Evolutionary conservation across 768 basidiomycete species (phyloP).

Genomic region (Udeniomyces megalosporus): DNA sequence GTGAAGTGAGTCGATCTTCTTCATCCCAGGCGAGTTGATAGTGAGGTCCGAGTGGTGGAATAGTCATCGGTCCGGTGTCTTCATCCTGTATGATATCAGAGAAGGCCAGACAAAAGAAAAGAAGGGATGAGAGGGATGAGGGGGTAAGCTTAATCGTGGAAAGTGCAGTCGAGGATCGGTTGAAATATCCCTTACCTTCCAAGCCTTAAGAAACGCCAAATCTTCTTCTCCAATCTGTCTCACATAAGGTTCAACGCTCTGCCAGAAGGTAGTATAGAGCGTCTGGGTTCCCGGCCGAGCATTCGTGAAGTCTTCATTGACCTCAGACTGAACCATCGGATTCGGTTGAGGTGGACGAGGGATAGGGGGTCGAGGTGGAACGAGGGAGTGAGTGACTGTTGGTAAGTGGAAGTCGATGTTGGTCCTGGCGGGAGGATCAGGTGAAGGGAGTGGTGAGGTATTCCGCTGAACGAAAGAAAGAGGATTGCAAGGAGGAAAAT

Average conservation of each 20-base stretch:
- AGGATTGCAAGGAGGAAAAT: not conserved
- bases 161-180: not conserved
- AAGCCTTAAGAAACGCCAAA: slow-evolving; percentile 68
- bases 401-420: slow-evolving; percentile 11
- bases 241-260: slow-evolving; percentile 76
- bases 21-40: slow-evolving; percentile 90
- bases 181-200: slow-evolving; percentile 38
- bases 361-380: slow-evolving; percentile 6
- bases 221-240: slow-evolving; percentile 87
- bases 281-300: slow-evolving; percentile 47
- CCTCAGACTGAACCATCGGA: slow-evolving; percentile 47
- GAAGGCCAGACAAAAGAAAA: no score
- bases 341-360: not conserved
- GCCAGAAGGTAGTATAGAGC: slow-evolving; percentile 52
- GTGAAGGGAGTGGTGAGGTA: not conserved
- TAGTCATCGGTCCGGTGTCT: slow-evolving; percentile 67
- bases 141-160: no score
- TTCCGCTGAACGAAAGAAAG: not conserved
- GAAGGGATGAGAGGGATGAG: no score
- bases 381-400: not conserved
- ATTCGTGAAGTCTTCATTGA: slow-evolving; percentile 77
- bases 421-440: not conserved
- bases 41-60: slow-evolving; percentile 74
- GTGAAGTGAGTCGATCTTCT: slow-evolving; percentile 39
- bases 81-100: no score